Percentiles rank a stretch among this genome's conserved stretches.
Evolutionary conservation across 306 rosid genomes (phyloP).

Genomic region (Mimosa bimucronata): DNA sequence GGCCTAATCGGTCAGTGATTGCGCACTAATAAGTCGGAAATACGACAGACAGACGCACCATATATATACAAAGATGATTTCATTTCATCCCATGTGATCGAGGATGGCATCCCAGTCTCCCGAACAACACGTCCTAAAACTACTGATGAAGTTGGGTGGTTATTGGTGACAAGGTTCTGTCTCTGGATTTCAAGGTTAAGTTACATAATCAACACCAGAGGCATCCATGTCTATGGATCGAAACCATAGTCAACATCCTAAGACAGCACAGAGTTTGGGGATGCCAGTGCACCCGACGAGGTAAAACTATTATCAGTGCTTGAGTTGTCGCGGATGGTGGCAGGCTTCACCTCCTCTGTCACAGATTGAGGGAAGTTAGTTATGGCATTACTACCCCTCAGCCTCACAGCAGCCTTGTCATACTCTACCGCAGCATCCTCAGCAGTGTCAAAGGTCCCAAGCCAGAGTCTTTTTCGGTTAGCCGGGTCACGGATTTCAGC

Average conservation of each 20-base stretch:
- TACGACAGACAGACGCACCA: background rate
- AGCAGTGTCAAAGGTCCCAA: constrained; percentile 83
- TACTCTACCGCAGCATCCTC: constrained; percentile 81
- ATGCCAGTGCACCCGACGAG: constrained; percentile 37
- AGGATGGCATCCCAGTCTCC: background rate
- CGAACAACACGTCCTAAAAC: background rate
- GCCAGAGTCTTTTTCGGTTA: constrained; percentile 69
- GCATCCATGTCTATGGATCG: constrained; percentile 42
- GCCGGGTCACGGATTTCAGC: constrained; percentile 86
- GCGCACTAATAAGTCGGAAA: background rate
- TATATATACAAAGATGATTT: background rate
- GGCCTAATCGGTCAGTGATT: background rate
- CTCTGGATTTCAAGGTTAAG: background rate
- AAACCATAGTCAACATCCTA: constrained; percentile 36
- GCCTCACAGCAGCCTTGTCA: constrained; percentile 68
- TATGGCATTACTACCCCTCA: constrained; percentile 64
- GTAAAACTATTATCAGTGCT: constrained; percentile 39
- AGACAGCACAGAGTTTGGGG: constrained; percentile 72
- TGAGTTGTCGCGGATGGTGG: background rate
- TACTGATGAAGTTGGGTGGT: background rate
- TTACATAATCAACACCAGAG: constrained; percentile 41
- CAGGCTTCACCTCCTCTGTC: background rate
- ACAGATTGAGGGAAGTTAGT: constrained; percentile 60
- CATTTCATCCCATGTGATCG: background rate
- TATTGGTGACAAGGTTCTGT: background rate